Evolutionary conservation across 2,329 filamentous ascomycete species (phyloP).

Genomic region (Paecilomyces sp.): DNA sequence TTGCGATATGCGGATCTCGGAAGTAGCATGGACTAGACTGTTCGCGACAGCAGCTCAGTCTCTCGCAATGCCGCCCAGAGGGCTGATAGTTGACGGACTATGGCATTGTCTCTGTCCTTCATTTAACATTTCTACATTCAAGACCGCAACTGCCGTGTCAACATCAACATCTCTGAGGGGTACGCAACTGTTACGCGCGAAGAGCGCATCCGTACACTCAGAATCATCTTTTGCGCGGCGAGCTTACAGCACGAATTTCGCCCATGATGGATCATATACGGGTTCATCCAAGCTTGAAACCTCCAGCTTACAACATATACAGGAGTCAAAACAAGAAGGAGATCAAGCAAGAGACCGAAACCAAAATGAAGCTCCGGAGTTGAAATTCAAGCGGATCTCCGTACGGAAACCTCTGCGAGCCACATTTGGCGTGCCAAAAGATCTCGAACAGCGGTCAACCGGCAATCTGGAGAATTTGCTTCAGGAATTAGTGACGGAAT

Average conservation of each 20-base stretch:
- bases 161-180: constrained; percentile 7
- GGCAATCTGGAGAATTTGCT: constrained; percentile 22
- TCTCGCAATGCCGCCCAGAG: constrained; percentile 25
- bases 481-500: constrained; percentile 14
- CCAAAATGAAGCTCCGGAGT: not conserved
- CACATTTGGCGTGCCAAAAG: constrained; percentile 9
- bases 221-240: not conserved
- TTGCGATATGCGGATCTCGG: not conserved
- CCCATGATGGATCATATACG: too few species aligned
- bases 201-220: not conserved
- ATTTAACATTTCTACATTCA: constrained; percentile 16
- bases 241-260: not conserved
- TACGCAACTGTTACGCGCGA: constrained; percentile 1
- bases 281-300: not conserved
- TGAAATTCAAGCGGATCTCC: constrained; percentile 1
- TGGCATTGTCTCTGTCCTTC: constrained; percentile 37
- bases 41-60: not conserved
- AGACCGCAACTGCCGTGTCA: constrained; percentile 7
- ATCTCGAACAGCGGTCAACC: constrained; percentile 11
- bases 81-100: constrained; percentile 28
- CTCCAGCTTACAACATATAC: not conserved
- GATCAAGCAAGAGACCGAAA: not conserved
- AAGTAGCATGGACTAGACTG: not conserved
- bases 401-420: constrained; percentile 1
- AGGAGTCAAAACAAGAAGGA: not conserved